A percentile compares a stretch with the other conserved stretches of the same genome.
phyloP scores from a whole-genome alignment of 768 basidiomycete species.

The Cyclocybe aegerita region DNA sequence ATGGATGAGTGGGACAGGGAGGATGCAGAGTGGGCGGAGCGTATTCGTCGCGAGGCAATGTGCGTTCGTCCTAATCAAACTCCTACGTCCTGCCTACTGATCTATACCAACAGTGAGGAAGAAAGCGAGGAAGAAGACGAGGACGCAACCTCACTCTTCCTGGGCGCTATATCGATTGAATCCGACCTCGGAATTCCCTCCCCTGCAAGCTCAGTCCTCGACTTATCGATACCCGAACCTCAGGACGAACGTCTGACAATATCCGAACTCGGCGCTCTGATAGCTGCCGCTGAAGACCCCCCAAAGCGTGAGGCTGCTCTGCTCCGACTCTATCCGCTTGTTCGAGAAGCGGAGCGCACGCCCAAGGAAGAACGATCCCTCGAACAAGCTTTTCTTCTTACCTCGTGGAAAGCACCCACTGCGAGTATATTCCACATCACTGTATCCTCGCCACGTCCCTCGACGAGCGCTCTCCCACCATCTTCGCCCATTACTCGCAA shows the following conservation, averaged over 20 bases:
- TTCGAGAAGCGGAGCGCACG: slow-evolving; percentile 18
- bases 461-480: neutral
- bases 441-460: neutral
- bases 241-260: neutral
- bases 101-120: too few relatives aligned
- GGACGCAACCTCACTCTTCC: too few relatives aligned
- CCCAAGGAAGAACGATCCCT: slow-evolving; percentile 11
- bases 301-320: slow-evolving; percentile 3
- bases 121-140: too few relatives aligned
- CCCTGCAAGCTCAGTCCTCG: neutral
- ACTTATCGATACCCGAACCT: too few relatives aligned
- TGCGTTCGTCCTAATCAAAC: neutral
- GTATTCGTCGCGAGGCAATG: neutral
- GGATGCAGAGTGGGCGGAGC: neutral
- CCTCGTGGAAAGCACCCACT: slow-evolving; percentile 12
- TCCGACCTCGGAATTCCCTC: neutral
- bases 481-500: neutral
- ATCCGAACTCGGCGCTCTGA: neutral
- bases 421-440: neutral
- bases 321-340: slow-evolving; percentile 13
- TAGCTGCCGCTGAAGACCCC: slow-evolving; percentile 3
- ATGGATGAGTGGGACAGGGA: slow-evolving; percentile 1
- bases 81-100: neutral
- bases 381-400: slow-evolving; percentile 20
- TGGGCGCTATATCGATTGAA: too few relatives aligned